These are phyloP conservation scores for Dendrocalamus latiflorus DNA, from an alignment of 202 grass and related monocot genomes.

Conservation along the genomic window DNA sequence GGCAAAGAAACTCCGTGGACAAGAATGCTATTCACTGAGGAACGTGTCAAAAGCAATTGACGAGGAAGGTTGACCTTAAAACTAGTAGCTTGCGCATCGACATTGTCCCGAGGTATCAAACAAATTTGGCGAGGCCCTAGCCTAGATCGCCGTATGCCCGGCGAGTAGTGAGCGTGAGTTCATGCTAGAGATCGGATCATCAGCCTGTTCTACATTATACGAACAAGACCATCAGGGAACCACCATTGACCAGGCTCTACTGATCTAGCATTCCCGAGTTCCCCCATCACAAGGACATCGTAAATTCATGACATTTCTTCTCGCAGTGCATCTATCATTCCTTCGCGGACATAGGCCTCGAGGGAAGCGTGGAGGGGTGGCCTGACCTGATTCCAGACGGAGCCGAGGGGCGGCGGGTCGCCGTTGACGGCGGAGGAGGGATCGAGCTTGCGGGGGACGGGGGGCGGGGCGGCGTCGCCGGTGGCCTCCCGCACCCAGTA, in stretches of 20 bases:
- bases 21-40: neutral
- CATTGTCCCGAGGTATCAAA: neutral
- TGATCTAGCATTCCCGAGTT: neutral
- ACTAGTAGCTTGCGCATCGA: neutral
- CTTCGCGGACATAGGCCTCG: neutral
- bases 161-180: neutral
- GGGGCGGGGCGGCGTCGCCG: slow-evolving; percentile 61
- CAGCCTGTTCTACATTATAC: neutral
- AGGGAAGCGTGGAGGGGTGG: neutral
- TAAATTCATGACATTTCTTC: neutral
- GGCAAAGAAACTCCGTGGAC: neutral
- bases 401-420: slow-evolving; percentile 51
- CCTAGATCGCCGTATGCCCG: neutral
- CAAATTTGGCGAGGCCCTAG: neutral
- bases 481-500: slow-evolving; percentile 81
- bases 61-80: neutral
- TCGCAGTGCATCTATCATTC: neutral
- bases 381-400: slow-evolving; percentile 91
- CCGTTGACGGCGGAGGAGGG: slow-evolving; percentile 33
- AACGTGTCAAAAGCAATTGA: neutral
- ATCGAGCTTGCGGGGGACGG: slow-evolving; percentile 65
- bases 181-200: neutral
- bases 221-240: neutral
- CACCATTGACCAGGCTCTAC: neutral
- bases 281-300: neutral